A percentile compares a stretch with the other conserved stretches of the same genome.
Conservation (phyloP, 2,329 filamentous ascomycete genomes). For the Aureobasidium mangrovei region DNA sequence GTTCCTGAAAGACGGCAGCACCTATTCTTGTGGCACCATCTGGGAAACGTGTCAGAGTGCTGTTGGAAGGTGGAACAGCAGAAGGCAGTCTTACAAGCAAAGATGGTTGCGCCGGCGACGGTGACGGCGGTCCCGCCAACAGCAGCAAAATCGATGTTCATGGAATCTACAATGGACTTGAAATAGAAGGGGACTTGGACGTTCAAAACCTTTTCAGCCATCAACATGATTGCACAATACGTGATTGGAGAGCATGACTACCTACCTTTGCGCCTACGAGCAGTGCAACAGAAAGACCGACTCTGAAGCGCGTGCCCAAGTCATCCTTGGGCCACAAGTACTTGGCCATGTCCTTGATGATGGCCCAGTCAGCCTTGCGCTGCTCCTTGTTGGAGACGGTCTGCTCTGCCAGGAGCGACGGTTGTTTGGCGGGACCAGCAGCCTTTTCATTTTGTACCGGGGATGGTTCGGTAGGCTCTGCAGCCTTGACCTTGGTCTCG, state of each 20-base stretch:
- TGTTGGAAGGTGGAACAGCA: background rate
- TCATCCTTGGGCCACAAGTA: slow-evolving; percentile 94
- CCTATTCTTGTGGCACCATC: slow-evolving; percentile 82
- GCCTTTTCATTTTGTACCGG: slow-evolving; percentile 26
- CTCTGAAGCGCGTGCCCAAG: slow-evolving; percentile 71
- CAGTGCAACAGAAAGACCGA: slow-evolving; percentile 73
- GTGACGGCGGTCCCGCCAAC: slow-evolving; percentile 82
- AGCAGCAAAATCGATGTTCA: slow-evolving; percentile 89
- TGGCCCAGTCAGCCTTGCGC: slow-evolving; percentile 94
- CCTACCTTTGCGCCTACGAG: slow-evolving; percentile 76
- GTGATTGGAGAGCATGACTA: slow-evolving; percentile 10
- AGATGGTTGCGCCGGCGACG: slow-evolving; percentile 82
- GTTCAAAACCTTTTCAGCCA: slow-evolving; percentile 58
- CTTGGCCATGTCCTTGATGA: slow-evolving; percentile 93
- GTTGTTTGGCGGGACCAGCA: slow-evolving; percentile 30
- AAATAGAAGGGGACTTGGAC: slow-evolving; percentile 99
- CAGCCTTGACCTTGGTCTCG: slow-evolving; percentile 21
- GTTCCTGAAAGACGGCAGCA: slow-evolving; percentile 81
- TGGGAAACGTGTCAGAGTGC: slow-evolving; percentile 22
- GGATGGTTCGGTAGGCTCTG: slow-evolving; percentile 28
- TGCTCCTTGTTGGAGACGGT: slow-evolving; percentile 71
- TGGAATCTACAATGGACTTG: slow-evolving; percentile 92
- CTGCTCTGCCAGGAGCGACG: slow-evolving; percentile 56
- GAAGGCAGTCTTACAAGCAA: slow-evolving; percentile 55
- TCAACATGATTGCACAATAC: slow-evolving; percentile 19